phyloP scores from a whole-genome alignment of 2,329 filamentous ascomycete species.

The Purpureocillium takamizusanense region DNA sequence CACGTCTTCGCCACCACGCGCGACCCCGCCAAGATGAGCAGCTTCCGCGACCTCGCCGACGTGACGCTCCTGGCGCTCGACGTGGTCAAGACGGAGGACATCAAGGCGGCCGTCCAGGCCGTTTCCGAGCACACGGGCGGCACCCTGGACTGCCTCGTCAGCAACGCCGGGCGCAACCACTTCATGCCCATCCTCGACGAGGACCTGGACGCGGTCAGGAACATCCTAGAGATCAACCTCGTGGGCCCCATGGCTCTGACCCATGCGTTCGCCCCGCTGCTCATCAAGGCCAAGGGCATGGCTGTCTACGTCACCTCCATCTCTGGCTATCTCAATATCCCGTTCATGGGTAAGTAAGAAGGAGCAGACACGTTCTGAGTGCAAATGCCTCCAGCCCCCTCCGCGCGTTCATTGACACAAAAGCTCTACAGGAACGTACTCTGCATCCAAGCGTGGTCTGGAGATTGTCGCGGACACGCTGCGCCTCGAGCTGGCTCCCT shows the following conservation, averaged over 20 bases:
- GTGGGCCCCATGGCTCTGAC: conserved; percentile 25
- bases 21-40: conserved; percentile 14
- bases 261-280: conserved; percentile 24
- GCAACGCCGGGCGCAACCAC: conserved; percentile 18
- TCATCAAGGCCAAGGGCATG: conserved; percentile 17
- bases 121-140: conserved; percentile 12
- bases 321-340: not conserved
- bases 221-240: conserved; percentile 26
- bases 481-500: conserved; percentile 15
- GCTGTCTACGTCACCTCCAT: conserved; percentile 12
- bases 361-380: too few relatives aligned
- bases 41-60: conserved; percentile 5
- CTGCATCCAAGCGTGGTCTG: conserved; percentile 16
- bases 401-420: not conserved
- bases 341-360: not conserved
- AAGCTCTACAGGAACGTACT: conserved; percentile 15
- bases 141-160: conserved; percentile 18
- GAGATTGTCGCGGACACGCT: conserved; percentile 14
- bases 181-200: conserved; percentile 14
- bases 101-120: conserved; percentile 6
- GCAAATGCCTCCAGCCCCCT: too few relatives aligned
- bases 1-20: conserved; percentile 21
- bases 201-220: too few relatives aligned
- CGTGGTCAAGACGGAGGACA: conserved; percentile 12
- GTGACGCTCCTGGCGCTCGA: conserved; percentile 15